Conservation (phyloP, 2,329 filamentous ascomycete genomes). For the Fusarium verticillioides region DNA sequence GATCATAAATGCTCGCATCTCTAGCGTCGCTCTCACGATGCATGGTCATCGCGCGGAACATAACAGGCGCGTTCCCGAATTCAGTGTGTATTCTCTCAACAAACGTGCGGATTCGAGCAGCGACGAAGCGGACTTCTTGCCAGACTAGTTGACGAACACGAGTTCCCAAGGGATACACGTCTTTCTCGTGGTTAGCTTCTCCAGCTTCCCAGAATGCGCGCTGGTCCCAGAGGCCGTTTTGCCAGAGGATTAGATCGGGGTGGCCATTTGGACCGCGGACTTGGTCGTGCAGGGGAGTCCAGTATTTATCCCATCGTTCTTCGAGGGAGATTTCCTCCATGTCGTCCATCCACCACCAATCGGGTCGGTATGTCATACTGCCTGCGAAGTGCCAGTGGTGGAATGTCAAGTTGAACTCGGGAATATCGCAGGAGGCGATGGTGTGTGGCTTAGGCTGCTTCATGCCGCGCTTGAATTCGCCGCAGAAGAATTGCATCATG, state of each 20-base stretch:
- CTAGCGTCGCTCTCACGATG: constrained; percentile 26
- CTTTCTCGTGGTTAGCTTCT: constrained; percentile 30
- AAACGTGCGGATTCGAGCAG: constrained; percentile 25
- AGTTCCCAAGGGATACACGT: constrained; percentile 30
- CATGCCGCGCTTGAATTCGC: constrained; percentile 31
- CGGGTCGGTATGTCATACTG: constrained; percentile 25
- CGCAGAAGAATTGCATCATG: constrained; percentile 37
- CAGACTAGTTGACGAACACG: constrained; percentile 30
- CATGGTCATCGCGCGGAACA: constrained; percentile 34
- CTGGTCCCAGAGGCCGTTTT: constrained; percentile 37
- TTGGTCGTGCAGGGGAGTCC: constrained; percentile 27
- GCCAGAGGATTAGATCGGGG: constrained; percentile 36
- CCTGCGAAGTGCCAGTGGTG: constrained; percentile 36
- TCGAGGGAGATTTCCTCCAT: constrained; percentile 34
- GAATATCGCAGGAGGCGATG: constrained; percentile 26
- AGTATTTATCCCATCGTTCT: constrained; percentile 33
- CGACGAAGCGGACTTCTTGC: constrained; percentile 33
- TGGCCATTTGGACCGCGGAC: constrained; percentile 25
- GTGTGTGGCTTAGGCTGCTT: constrained; percentile 25
- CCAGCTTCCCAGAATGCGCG: constrained; percentile 36
- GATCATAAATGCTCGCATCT: constrained; percentile 32
- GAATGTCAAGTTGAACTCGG: constrained; percentile 34
- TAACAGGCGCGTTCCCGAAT: constrained; percentile 19
- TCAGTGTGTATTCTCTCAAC: constrained; percentile 16
- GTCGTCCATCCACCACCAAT: constrained; percentile 41